A percentile compares a stretch with the other conserved stretches of the same genome.
These are phyloP conservation scores for Rosa hybrid DNA, from an alignment of 331 rosid species.

Conservation along the genomic window DNA sequence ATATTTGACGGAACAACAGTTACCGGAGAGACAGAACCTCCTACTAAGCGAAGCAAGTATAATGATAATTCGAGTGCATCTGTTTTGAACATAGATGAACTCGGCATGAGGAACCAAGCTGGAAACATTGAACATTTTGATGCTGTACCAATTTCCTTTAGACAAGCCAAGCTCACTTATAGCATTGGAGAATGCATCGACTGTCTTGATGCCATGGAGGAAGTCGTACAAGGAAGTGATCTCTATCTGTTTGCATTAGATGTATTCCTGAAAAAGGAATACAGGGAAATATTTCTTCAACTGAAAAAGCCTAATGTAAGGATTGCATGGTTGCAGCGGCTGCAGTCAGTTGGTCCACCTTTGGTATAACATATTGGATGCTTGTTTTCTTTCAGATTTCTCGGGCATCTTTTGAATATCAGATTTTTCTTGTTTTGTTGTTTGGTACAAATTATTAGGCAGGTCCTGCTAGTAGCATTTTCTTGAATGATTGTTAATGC, in stretches of 20 bases:
- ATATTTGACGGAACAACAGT: slow-evolving; percentile 26
- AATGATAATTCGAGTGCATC: slow-evolving; percentile 15
- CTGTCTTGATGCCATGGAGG: slow-evolving; percentile 65
- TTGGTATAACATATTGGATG: slow-evolving; percentile 33
- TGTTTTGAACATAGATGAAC: slow-evolving; percentile 28
- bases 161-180: slow-evolving; percentile 38
- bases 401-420: not conserved
- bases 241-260: slow-evolving; percentile 73
- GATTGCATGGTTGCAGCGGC: slow-evolving; percentile 71
- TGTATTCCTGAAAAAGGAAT: slow-evolving; percentile 68
- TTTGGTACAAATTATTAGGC: not conserved
- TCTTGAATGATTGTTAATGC: not conserved
- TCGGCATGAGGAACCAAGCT: slow-evolving; percentile 27
- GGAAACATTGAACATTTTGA: slow-evolving; percentile 31
- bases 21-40: slow-evolving; percentile 33
- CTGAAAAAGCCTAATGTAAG: slow-evolving; percentile 55
- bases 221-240: slow-evolving; percentile 64
- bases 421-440: not conserved
- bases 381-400: not conserved
- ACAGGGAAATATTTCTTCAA: slow-evolving; percentile 73
- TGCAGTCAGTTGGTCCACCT: slow-evolving; percentile 47
- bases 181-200: slow-evolving; percentile 73
- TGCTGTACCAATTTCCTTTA: slow-evolving; percentile 22
- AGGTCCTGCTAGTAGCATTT: not conserved
- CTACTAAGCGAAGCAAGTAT: slow-evolving; percentile 20